phyloP scores from a whole-genome alignment of 345 rosid species.

The Cochlearia excelsa region DNA sequence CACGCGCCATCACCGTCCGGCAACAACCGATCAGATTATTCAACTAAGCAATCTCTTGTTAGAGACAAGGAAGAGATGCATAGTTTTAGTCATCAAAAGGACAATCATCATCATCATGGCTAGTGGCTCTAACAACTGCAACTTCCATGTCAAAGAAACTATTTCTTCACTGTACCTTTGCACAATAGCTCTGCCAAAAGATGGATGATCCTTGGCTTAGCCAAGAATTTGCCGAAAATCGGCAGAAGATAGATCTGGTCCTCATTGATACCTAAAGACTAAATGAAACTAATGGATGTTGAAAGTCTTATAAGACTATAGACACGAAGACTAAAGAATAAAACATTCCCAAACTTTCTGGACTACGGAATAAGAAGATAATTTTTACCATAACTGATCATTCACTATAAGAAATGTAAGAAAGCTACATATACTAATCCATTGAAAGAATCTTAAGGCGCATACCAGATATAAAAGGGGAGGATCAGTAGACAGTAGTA shows the following conservation, averaged over 20 bases:
- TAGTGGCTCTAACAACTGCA: conserved; percentile 75
- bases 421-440: conserved; percentile 22
- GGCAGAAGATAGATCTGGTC: conserved; percentile 42
- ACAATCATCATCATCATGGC: conserved; percentile 44
- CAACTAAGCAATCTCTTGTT: conserved; percentile 67
- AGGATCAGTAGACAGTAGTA: conserved; percentile 15
- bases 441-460: not conserved
- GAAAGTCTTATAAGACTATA: conserved; percentile 9
- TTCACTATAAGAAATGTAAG: conserved; percentile 1
- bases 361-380: conserved; percentile 19
- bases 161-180: conserved; percentile 44
- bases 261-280: conserved; percentile 40
- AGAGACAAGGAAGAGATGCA: conserved; percentile 77
- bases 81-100: conserved; percentile 62
- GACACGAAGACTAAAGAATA: conserved; percentile 27
- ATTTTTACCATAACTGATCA: conserved; percentile 19
- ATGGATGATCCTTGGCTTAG: conserved; percentile 66
- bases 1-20: conserved; percentile 28
- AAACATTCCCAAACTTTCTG: conserved; percentile 24
- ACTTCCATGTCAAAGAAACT: conserved; percentile 56
- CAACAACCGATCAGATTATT: no score
- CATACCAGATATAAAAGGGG: conserved; percentile 17
- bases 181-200: conserved; percentile 73
- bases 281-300: conserved; percentile 29
- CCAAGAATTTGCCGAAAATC: conserved; percentile 60